Conservation (phyloP, 768 basidiomycete species). For the Tylopilus vinaceipallidus region DNA sequence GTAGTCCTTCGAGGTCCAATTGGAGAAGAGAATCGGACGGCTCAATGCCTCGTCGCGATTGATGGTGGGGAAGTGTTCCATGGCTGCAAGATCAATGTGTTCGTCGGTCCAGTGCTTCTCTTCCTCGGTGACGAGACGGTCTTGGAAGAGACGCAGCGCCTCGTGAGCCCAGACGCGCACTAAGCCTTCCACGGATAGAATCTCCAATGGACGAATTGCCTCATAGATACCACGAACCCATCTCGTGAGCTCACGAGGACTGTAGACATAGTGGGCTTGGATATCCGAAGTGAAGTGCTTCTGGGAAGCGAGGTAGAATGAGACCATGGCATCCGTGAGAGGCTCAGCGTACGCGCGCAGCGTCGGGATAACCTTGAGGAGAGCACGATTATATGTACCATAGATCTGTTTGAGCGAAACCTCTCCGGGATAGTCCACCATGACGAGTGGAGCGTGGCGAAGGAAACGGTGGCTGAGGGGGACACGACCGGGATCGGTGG, state of each 20-base stretch:
- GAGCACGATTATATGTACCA: slow-evolving; percentile 94
- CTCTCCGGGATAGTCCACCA: slow-evolving; percentile 99
- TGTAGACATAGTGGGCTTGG: slow-evolving; percentile 99
- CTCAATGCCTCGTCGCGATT: slow-evolving; percentile 80
- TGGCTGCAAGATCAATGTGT: slow-evolving; percentile 77
- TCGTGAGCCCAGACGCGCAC: slow-evolving; percentile 99
- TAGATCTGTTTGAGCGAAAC: slow-evolving; percentile 97
- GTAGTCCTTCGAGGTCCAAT: slow-evolving; percentile 98
- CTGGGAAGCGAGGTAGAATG: slow-evolving; percentile 92
- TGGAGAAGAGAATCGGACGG: slow-evolving; percentile 95
- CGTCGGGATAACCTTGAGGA: slow-evolving; percentile 93
- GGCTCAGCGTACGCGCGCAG: slow-evolving; percentile 91
- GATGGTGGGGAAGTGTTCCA: slow-evolving; percentile 92
- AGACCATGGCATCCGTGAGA: slow-evolving; percentile 96
- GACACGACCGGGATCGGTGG: slow-evolving; percentile 98
- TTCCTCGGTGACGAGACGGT: slow-evolving; percentile 89
- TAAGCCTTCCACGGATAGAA: slow-evolving; percentile 90
- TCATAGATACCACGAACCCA: slow-evolving; percentile 98
- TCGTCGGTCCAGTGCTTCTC: slow-evolving; percentile 96
- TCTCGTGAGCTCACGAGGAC: slow-evolving; percentile 96
- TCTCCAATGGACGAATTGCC: slow-evolving; percentile 90
- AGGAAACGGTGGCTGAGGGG: slow-evolving; percentile 96
- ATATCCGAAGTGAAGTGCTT: slow-evolving; percentile 91
- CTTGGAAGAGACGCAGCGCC: slow-evolving; percentile 94
- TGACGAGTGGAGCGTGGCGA: slow-evolving; percentile 93